These are phyloP conservation scores for Helianthus tuberosus DNA, from an alignment of 129 eudicot genomes.

Conservation along the genomic window DNA sequence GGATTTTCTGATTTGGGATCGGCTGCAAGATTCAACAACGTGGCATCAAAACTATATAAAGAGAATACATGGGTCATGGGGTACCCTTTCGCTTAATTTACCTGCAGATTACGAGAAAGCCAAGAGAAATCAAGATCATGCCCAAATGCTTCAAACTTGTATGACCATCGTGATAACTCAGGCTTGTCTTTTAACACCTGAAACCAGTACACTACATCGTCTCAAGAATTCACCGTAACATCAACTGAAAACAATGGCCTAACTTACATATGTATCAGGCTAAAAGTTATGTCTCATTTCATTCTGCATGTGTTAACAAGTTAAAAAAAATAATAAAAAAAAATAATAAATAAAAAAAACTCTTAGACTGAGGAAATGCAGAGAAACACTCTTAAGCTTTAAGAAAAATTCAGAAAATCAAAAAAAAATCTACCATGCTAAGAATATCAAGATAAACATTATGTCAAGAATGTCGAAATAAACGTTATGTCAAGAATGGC, in stretches of 20 bases:
- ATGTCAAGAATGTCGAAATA: too few relatives aligned
- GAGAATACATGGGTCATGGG: background rate
- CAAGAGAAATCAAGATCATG: constrained; percentile 93
- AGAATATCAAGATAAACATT: too few relatives aligned
- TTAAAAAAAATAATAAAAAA: background rate
- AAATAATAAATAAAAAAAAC: background rate
- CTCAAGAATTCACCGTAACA: background rate
- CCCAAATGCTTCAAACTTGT: constrained; percentile 89
- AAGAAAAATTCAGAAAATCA: too few relatives aligned
- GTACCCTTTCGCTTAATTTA: constrained; percentile 20
- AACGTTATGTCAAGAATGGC: background rate
- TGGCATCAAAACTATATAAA: constrained; percentile 2
- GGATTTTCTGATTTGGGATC: constrained; percentile 87
- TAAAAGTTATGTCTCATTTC: background rate
- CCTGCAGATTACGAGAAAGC: constrained; percentile 99
- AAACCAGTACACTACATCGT: constrained; percentile 20
- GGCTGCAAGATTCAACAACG: constrained; percentile 59
- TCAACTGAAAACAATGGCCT: too few relatives aligned
- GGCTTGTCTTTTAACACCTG: constrained; percentile 91
- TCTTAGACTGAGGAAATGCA: background rate
- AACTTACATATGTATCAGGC: too few relatives aligned
- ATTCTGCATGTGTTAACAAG: background rate
- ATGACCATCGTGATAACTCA: constrained; percentile 84
- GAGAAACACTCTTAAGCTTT: background rate
- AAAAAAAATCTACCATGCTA: too few relatives aligned